Evolutionary conservation across 163 green algal species (phyloP).

Genomic region (Scenedesmus sp.): DNA sequence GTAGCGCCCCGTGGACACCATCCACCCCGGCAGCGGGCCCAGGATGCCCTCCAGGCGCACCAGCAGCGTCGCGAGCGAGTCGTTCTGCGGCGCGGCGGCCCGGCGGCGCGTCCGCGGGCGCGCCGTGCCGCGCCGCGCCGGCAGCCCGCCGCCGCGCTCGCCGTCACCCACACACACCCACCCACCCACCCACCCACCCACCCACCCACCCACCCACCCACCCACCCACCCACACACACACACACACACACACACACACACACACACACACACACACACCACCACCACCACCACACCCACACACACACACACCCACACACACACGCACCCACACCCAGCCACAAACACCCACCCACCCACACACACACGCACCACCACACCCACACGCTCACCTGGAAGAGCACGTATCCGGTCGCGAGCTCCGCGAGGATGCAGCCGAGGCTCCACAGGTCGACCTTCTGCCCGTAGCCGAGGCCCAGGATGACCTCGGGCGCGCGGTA

Average conservation of each 20-base stretch:
- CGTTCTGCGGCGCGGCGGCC: constrained; percentile 90
- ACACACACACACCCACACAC: too few species aligned
- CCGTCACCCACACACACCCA: too few species aligned
- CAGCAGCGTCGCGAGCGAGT: constrained; percentile 84
- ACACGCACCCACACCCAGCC: too few species aligned
- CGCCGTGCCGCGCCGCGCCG: too few species aligned
- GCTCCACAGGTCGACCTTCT: constrained; percentile 95
- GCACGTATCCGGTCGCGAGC: constrained; percentile 81
- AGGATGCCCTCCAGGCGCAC: constrained; percentile 90
- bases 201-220: too few species aligned
- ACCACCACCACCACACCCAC: too few species aligned
- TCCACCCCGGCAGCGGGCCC: constrained; percentile 77
- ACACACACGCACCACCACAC: neutral
- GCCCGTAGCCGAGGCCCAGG: constrained; percentile 88
- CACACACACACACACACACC: too few species aligned
- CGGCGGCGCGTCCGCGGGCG: too few species aligned
- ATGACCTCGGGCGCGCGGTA: constrained; percentile 98
- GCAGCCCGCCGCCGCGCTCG: too few species aligned
- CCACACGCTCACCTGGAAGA: constrained; percentile 73
- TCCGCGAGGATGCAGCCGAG: constrained; percentile 97
- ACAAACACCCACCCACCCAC: neutral
- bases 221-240: too few species aligned
- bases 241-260: too few species aligned
- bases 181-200: too few species aligned
- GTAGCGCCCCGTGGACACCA: constrained; percentile 82